Evolutionary conservation across 306 rosid species (phyloP).

Genomic region (Alnus glutinosa): DNA sequence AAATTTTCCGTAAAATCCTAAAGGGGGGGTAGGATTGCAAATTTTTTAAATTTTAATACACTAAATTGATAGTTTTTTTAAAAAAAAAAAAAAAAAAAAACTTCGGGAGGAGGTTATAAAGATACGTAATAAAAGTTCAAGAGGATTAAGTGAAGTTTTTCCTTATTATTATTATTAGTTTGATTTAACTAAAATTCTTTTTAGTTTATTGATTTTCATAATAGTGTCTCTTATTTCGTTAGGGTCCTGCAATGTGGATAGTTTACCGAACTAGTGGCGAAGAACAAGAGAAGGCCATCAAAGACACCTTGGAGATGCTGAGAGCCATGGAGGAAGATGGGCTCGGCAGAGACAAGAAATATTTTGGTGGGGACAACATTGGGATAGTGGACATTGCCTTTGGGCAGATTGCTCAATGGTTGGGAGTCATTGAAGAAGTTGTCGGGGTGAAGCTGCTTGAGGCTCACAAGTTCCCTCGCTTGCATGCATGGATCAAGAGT

Average conservation of each 20-base stretch:
- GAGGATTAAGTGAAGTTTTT: no score
- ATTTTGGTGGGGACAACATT: constrained; percentile 29
- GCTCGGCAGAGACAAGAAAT: constrained; percentile 8
- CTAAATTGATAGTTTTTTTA: no score
- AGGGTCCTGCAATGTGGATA: not conserved
- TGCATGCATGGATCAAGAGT: constrained; percentile 26
- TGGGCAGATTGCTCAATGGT: constrained; percentile 24
- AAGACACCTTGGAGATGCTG: constrained; percentile 19
- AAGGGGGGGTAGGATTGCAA: no score
- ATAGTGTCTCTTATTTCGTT: not conserved
- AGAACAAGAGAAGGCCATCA: constrained; percentile 9
- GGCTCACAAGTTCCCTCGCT: constrained; percentile 19
- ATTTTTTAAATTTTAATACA: no score
- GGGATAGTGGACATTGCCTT: constrained; percentile 32
- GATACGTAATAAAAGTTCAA: not conserved
- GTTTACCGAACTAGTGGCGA: constrained; percentile 3
- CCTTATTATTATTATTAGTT: no score
- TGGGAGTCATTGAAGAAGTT: constrained; percentile 21
- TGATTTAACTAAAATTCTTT: no score
- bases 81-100: no score
- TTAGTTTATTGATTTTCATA: no score
- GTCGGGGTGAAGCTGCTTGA: constrained; percentile 20
- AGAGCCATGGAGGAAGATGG: constrained; percentile 11
- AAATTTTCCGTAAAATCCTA: no score
- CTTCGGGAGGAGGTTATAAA: no score